Evolutionary conservation across 306 rosid species (phyloP), one percentile per base, ranked within the genome.

Genomic region (Malus domestica): DNA sequence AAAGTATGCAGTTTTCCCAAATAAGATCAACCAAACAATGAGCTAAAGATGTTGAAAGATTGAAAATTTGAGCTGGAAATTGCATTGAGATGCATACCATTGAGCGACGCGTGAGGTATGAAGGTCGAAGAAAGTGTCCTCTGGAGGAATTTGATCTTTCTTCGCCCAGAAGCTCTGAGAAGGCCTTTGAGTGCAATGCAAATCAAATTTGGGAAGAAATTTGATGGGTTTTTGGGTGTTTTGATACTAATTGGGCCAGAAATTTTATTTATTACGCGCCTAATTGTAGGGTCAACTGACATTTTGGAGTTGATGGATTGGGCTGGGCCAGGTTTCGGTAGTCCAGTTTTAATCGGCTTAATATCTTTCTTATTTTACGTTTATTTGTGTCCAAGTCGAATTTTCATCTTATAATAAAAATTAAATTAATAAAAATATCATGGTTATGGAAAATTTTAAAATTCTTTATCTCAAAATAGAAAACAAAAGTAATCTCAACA

Each of bases 21-120:
- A 23, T 40, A 30, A 23, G 67, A 73, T 58, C 15, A 40, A 25
- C 44, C 67, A 40, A 9, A 35, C 5, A 42, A 10, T 59, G 77
- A 3, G 32, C 32, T 1, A 25, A 73, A 29, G 4, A 16, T 38
- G 35, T 3, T 18, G 19, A 60, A 18, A 16, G 19, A 61, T 6
- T 8, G 44, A 49, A 61, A 44, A 10, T 67, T 66, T 40, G 15
- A 40, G 55, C 30, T 5, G 18, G 55, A 10, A 20, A 42, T 67
- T 66, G 46, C 68, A 30, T 30, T 66, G 70, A 35, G 49, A 20
- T 35, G 77, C 70, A 44, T 19, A 74, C 78, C 78, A 74, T 74
- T 62, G 23, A 4, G 57, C 19, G 20, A 44, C 69, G 78, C 69
- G 78, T 73, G 44, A 46, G 25, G 42, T 59, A 18, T 6, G 55